These are phyloP conservation scores for Lagenidium sp. DNA, from an alignment of 352 stramenopile species.

Conservation along the genomic window DNA sequence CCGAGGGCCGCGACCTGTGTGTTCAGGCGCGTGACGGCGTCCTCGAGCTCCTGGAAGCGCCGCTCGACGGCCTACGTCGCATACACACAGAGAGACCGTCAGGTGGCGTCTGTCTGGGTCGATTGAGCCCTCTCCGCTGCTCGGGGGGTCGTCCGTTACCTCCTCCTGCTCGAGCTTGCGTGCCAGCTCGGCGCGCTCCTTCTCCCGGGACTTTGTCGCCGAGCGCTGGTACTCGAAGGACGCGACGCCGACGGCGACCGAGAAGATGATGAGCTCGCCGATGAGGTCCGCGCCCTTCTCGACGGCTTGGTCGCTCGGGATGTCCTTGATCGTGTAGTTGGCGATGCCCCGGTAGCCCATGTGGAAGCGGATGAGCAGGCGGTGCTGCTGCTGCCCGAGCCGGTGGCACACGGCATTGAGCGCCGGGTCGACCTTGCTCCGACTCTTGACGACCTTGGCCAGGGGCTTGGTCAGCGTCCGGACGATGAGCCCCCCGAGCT, in stretches of 20 bases:
- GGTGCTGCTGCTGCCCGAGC: slow-evolving; percentile 64
- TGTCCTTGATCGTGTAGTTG: slow-evolving; percentile 72
- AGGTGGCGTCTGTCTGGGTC: background rate
- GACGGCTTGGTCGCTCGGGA: slow-evolving; percentile 60
- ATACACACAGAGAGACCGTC: slow-evolving; percentile 3
- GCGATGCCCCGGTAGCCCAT: slow-evolving; percentile 73
- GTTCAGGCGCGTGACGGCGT: slow-evolving; percentile 16
- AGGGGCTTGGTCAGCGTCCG: slow-evolving; percentile 80
- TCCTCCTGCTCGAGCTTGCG: slow-evolving; percentile 54
- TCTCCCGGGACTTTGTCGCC: slow-evolving; percentile 44
- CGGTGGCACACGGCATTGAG: slow-evolving; percentile 49
- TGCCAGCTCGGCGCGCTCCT: slow-evolving; percentile 34
- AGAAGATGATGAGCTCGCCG: slow-evolving; percentile 75
- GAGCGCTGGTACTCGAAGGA: slow-evolving; percentile 74
- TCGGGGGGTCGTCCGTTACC: too few relatives aligned
- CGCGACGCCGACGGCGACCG: slow-evolving; percentile 52
- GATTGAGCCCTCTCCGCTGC: too few relatives aligned
- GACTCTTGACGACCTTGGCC: slow-evolving; percentile 85
- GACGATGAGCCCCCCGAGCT: slow-evolving; percentile 71
- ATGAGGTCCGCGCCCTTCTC: slow-evolving; percentile 72
- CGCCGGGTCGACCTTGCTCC: slow-evolving; percentile 68
- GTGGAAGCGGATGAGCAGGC: slow-evolving; percentile 53
- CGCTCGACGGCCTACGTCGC: slow-evolving; percentile 7
- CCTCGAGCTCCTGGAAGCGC: slow-evolving; percentile 15
- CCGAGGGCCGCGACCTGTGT: slow-evolving; percentile 10